Conservation (phyloP, 345 rosid genomes). For the Gynandropsis gynandra region DNA sequence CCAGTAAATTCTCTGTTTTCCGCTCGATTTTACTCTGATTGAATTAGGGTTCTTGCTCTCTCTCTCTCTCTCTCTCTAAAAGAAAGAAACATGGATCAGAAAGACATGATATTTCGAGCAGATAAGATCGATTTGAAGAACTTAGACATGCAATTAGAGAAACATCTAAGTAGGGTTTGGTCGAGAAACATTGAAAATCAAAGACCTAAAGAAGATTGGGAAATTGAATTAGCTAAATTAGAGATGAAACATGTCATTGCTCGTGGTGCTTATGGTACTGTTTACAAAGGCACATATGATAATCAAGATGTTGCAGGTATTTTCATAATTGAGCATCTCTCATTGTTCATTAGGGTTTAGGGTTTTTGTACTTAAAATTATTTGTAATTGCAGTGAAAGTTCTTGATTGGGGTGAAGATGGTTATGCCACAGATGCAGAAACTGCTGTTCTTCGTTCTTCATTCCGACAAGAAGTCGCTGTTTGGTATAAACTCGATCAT, state of each 20-base stretch:
- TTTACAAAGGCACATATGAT: slow-evolving; percentile 67
- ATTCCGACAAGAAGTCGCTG: slow-evolving; percentile 85
- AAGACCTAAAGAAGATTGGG: slow-evolving; percentile 76
- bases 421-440: slow-evolving; percentile 46
- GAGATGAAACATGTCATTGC: slow-evolving; percentile 53
- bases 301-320: slow-evolving; percentile 83
- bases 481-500: slow-evolving; percentile 93
- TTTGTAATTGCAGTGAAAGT: slow-evolving; percentile 53
- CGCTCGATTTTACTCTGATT: no score
- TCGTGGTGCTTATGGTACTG: slow-evolving; percentile 79
- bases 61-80: not conserved
- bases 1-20: slow-evolving; percentile 24
- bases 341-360: not conserved
- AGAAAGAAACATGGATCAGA: slow-evolving; percentile 29
- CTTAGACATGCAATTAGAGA: slow-evolving; percentile 87
- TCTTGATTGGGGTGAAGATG: slow-evolving; percentile 90
- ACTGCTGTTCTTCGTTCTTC: slow-evolving; percentile 64
- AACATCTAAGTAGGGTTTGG: slow-evolving; percentile 80
- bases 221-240: slow-evolving; percentile 78
- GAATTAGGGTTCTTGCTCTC: no score
- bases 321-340: not conserved
- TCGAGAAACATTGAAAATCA: slow-evolving; percentile 51
- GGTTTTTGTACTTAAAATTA: no score
- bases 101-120: slow-evolving; percentile 70
- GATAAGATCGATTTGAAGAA: slow-evolving; percentile 79